Evolutionary conservation across 345 rosid species (phyloP).

Genomic region (Acer negundo): DNA sequence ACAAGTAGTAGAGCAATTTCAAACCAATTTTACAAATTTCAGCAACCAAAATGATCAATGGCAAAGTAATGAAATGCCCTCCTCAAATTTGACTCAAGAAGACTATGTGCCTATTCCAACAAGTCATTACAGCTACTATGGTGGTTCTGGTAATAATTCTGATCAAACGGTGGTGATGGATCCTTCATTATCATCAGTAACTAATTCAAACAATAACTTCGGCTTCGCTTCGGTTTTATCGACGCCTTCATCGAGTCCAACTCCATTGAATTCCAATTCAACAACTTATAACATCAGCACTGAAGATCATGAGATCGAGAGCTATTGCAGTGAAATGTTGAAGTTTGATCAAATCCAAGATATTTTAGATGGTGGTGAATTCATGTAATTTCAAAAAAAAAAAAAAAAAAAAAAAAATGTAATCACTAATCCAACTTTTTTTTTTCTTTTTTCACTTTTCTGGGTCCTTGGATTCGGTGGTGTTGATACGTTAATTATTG

Average conservation of each 20-base stretch:
- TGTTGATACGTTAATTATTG: conserved; percentile 8
- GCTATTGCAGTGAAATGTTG: conserved; percentile 61
- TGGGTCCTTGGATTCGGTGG: neutral
- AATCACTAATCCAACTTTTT: conserved; percentile 9
- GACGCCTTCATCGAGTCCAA: conserved; percentile 69
- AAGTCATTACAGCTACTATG: conserved; percentile 12
- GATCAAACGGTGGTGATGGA: conserved; percentile 25
- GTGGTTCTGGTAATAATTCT: neutral
- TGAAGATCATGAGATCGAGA: conserved; percentile 74
- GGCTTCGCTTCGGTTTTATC: conserved; percentile 55
- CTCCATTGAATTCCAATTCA: conserved; percentile 61
- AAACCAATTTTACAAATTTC: conserved; percentile 18
- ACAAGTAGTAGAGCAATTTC: conserved; percentile 19
- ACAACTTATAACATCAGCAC: conserved; percentile 42
- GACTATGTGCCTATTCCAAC: conserved; percentile 31
- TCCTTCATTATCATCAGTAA: conserved; percentile 35
- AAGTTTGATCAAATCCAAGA: conserved; percentile 67
- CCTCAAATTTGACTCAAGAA: conserved; percentile 25
- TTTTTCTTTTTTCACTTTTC: neutral
- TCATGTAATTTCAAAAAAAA: conserved; percentile 41
- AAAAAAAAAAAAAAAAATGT: neutral
- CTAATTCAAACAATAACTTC: conserved; percentile 30
- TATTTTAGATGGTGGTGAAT: conserved; percentile 53
- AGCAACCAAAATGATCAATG: conserved; percentile 25
- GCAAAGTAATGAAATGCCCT: conserved; percentile 35